These are phyloP conservation scores for Rhododendron griersonianum DNA, from an alignment of 148 eudicot species.

Conservation along the genomic window DNA sequence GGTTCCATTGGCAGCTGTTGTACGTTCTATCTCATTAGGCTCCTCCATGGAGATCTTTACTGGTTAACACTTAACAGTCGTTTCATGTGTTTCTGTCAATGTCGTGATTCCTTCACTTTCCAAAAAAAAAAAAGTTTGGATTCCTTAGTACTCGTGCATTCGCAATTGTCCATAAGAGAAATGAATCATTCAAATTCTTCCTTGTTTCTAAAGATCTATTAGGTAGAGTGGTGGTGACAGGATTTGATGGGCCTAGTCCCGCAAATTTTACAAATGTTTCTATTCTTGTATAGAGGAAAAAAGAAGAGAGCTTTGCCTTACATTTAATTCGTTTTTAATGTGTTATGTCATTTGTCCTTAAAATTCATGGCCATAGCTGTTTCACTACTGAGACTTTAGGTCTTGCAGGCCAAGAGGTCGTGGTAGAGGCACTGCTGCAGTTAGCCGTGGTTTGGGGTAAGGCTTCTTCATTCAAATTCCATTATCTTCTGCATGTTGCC, in stretches of 20 bases:
- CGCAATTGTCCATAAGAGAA: background rate
- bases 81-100: background rate
- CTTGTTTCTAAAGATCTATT: background rate
- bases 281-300: background rate
- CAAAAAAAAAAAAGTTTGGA: background rate
- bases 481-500: background rate
- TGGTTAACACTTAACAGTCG: background rate
- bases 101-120: no score
- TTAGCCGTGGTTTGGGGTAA: slow-evolving; percentile 47
- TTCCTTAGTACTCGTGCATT: background rate
- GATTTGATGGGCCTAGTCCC: background rate
- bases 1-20: no score
- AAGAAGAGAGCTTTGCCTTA: background rate
- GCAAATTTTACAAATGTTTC: background rate
- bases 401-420: slow-evolving; percentile 53
- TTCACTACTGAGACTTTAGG: background rate
- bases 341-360: background rate
- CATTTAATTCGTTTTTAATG: background rate
- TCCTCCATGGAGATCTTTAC: background rate
- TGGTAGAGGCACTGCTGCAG: slow-evolving; percentile 33
- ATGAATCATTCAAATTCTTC: background rate
- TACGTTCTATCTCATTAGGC: no score
- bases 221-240: background rate
- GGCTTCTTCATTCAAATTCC: slow-evolving; percentile 2
- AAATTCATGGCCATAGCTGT: background rate